Evolutionary conservation across 1,284 basidiomycete species (phyloP).

Genomic region (Sporisorium sorghi): DNA sequence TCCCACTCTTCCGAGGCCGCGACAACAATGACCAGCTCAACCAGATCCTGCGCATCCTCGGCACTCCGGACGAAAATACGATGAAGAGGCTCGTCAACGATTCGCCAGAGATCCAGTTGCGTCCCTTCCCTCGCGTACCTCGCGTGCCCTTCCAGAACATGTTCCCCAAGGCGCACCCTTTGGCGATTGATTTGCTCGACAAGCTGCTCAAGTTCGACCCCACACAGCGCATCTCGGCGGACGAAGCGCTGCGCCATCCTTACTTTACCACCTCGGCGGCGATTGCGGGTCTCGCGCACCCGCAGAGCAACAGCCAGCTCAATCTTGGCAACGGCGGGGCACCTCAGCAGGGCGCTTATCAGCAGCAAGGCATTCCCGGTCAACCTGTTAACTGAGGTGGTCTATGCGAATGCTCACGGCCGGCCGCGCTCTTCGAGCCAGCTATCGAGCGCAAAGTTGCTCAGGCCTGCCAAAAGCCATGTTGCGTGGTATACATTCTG

Average conservation of each 20-base stretch:
- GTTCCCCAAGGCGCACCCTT: conserved; percentile 89
- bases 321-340: conserved; percentile 47
- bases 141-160: conserved; percentile 90
- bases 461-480: background rate
- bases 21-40: conserved; percentile 98
- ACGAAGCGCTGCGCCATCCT: conserved; percentile 89
- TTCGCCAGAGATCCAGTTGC: conserved; percentile 89
- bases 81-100: conserved; percentile 90
- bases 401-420: background rate
- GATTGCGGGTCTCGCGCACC: conserved; percentile 39
- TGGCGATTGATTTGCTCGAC: conserved; percentile 94
- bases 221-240: conserved; percentile 87
- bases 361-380: conserved; percentile 40
- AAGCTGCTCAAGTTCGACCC: conserved; percentile 97
- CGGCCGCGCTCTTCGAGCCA: background rate
- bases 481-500: background rate
- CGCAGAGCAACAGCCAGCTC: conserved; percentile 46
- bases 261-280: conserved; percentile 78
- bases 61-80: conserved; percentile 90
- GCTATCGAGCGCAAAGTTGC: background rate
- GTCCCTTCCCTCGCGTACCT: conserved; percentile 89
- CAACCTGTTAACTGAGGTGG: conserved; percentile 26
- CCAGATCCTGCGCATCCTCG: conserved; percentile 96
- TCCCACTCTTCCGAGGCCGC: conserved; percentile 94
- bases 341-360: conserved; percentile 40